Base-by-base conservation (phyloP, 495 filamentous ascomycete genomes). In the Hyaloscypha variabilis region DNA sequence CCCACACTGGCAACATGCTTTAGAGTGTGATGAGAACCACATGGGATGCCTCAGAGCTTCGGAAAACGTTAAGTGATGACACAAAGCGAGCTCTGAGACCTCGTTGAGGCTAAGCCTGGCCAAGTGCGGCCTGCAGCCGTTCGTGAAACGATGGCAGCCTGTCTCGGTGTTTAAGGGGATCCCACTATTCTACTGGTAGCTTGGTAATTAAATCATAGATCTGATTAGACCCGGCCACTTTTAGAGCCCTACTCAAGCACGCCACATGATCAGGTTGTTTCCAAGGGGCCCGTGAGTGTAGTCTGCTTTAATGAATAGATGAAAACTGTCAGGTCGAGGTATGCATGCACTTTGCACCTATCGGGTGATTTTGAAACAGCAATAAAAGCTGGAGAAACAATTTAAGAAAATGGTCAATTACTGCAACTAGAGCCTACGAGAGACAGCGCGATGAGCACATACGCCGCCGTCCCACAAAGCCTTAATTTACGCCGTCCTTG, bases 371-470 rank as follows among this genome's bases (percentile, higher is more conserved):
- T 46, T 46, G 1, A 36, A 36, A 6, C 26, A 8, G 53, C 3
- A 28, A 34, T 28, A 58, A 34, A 30, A 21, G 29, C 1, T 11
- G 2, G 26, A 17, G 0, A 30, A 17, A 34, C 14, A 58, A 58
- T 13, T 58, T 42, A 59, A 5, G 23, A 42, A 54, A 63, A 19
- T 39, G 23, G 49, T 62, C 26, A 62, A 58, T 67, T 64, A 25
- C 60, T 67, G 64, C 55, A 67, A 61, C 56, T 57, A 67, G 55
- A 58, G 61, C 56, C 58, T 64, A 61, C 50, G 23, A 54, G 24
- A 64, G 26, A 19, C 54, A 64, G 53, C 36, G 26, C 39, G 58
- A 29, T 8, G 28, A 50, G 46, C 30, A 54, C 52, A 54, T 24
- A 25, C 31, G 51, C 62, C 64, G 62, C 67, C 55, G 51, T 60